A percentile compares a stretch with the other conserved stretches of the same genome.
These are phyloP conservation scores for Lachnellula subtilissima DNA, from an alignment of 2,329 filamentous ascomycete species.

Conservation along the genomic window DNA sequence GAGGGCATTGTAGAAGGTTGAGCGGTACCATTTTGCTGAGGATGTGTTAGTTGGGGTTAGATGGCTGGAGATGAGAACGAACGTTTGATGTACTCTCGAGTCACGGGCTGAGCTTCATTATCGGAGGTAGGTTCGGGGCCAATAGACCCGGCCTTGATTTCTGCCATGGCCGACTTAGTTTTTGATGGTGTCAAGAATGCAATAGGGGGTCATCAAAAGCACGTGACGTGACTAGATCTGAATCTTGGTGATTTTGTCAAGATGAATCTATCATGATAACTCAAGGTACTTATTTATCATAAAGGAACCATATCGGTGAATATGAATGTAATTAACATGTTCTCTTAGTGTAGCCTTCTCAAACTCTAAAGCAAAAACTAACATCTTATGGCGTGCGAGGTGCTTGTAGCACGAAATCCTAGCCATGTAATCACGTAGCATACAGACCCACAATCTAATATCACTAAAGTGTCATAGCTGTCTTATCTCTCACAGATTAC, in stretches of 20 bases:
- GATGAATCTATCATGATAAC: too few species aligned
- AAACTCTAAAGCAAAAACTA: too few species aligned
- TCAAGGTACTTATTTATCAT: too few species aligned
- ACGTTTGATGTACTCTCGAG: slow-evolving; percentile 15
- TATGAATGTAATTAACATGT: too few species aligned
- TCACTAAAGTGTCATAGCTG: neutral
- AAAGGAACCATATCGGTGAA: too few species aligned
- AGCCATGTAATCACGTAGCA: neutral
- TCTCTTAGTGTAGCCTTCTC: too few species aligned
- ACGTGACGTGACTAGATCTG: neutral
- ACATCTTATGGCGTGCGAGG: neutral
- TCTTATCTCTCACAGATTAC: too few species aligned
- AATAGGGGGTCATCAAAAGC: neutral
- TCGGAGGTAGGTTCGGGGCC: slow-evolving; percentile 13
- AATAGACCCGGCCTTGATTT: slow-evolving; percentile 6
- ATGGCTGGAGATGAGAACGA: neutral
- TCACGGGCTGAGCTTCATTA: slow-evolving; percentile 14
- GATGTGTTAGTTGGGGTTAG: neutral
- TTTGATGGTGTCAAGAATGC: neutral
- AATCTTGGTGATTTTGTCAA: too few species aligned
- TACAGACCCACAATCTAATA: neutral
- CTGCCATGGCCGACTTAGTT: neutral
- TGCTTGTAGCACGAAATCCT: neutral
- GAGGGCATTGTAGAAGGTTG: slow-evolving; percentile 67
- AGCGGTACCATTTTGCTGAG: slow-evolving; percentile 58